Base-by-base conservation (phyloP, 257 asterid species). In the Solanum bulbocastanum region DNA sequence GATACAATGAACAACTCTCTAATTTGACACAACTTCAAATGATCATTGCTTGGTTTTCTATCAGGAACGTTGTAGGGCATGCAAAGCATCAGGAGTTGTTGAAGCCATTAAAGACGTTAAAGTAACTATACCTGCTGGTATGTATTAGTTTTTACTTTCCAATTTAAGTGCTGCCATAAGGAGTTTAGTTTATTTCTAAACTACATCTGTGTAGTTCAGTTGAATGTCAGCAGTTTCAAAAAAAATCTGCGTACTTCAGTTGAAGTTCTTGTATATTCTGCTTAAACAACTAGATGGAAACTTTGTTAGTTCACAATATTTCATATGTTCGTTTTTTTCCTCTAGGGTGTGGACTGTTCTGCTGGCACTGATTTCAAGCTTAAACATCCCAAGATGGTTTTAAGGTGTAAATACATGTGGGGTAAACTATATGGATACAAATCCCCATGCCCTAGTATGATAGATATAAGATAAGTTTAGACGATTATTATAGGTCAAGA, bases 81-180 rank as follows among this genome's bases (percentile, higher is more conserved):
- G 98, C 90, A 89, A 88, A 90, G 98, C 98, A 89, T 93, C 95
- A 84, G 98, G 99, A 87, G 93, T 91, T 83, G 91, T 94, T 89
- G 90, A 92, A 87, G 98, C 96, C 85, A 94, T 90, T 89, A 96
- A 90, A 90, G 94, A 95, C 84, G 98, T 95, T 84, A 91, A 91
- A 92, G 96, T 97, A 85, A 91, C 94, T 83, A 88, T 97, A 92
- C 99, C 98, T 22, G 93, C 96, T 91, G 98, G 99, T 96, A 90
- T 81, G 91, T 89, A 62, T 84, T 87, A 39, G 68, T 83, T 79
- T 79, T 79, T 83, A 65, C 86, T 79, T 86, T 46, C 85, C 65
- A 44, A 44, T 30, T 27, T 46, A 46, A 46, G 40, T 81, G 27
- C 14, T 81, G 30, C 66, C 27, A 5, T 27, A 46, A 44, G 68